These are phyloP conservation scores for Sanghuangporus weigelae DNA, from an alignment of 1,284 basidiomycete species.

Conservation along the genomic window DNA sequence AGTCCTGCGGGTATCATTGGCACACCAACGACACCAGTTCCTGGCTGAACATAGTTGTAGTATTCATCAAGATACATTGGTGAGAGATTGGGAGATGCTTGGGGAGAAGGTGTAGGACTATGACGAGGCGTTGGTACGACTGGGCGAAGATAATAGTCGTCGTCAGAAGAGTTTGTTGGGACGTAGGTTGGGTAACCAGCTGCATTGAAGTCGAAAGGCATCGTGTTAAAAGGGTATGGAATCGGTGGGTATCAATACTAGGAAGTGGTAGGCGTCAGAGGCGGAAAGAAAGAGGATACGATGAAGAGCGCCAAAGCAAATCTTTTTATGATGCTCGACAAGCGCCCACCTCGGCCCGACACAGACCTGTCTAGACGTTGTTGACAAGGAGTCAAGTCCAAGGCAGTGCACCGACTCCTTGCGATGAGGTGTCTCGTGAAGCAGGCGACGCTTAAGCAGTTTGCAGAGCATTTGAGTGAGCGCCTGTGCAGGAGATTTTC, in stretches of 20 bases:
- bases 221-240: slow-evolving; percentile 1
- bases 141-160: slow-evolving; percentile 13
- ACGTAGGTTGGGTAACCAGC: slow-evolving; percentile 10
- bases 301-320: not conserved
- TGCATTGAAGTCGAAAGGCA: slow-evolving; percentile 6
- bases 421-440: not conserved
- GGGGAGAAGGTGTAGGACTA: slow-evolving; percentile 9
- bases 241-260: not conserved
- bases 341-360: not conserved
- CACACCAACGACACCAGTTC: slow-evolving; percentile 9
- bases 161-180: not conserved
- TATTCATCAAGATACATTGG: slow-evolving; percentile 17
- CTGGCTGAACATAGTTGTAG: slow-evolving; percentile 16
- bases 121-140: slow-evolving; percentile 7
- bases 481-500: not conserved
- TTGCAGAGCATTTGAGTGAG: not conserved
- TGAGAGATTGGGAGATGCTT: slow-evolving; percentile 8
- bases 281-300: not conserved
- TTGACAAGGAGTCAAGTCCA: not conserved
- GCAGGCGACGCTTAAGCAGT: not conserved
- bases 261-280: not conserved
- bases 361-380: not conserved
- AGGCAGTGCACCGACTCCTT: slow-evolving; percentile 21
- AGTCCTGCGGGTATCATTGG: slow-evolving; percentile 14
- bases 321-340: not conserved